phyloP scores from a whole-genome alignment of 768 basidiomycete species.

The Russula olivacea region DNA sequence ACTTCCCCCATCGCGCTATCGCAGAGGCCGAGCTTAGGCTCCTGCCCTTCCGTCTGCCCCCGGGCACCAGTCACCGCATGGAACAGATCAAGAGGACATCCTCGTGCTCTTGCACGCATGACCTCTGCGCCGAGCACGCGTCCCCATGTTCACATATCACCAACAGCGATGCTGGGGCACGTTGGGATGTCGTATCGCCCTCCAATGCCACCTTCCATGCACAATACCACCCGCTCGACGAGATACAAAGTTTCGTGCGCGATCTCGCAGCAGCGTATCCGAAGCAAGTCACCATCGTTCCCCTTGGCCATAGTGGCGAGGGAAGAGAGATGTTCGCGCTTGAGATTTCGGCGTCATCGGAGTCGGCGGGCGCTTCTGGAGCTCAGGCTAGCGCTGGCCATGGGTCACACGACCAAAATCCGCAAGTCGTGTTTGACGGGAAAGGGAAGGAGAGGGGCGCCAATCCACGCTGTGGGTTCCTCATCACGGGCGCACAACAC shows the following conservation, averaged over 20 bases:
- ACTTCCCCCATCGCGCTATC: conserved; percentile 31
- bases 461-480: conserved; percentile 46
- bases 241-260: conserved; percentile 47
- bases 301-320: conserved; percentile 52
- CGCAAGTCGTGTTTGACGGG: conserved; percentile 19
- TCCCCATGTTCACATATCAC: neutral
- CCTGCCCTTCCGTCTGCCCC: conserved; percentile 19
- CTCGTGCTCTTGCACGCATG: conserved; percentile 33
- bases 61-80: conserved; percentile 16
- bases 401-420: conserved; percentile 18
- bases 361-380: conserved; percentile 6
- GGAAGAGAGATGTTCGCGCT: conserved; percentile 54
- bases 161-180: neutral
- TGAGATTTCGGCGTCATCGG: conserved; percentile 37
- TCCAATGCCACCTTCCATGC: conserved; percentile 36
- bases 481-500: conserved; percentile 69
- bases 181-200: conserved; percentile 29
- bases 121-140: neutral
- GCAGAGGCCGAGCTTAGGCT: conserved; percentile 26
- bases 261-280: conserved; percentile 45
- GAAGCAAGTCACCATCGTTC: conserved; percentile 40
- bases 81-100: conserved; percentile 24
- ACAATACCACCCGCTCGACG: conserved; percentile 51
- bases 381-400: neutral
- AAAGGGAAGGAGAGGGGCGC: conserved; percentile 18